Base-by-base conservation (phyloP, 2,329 filamentous ascomycete species). In the Paraphaeosphaeria minitans region DNA sequence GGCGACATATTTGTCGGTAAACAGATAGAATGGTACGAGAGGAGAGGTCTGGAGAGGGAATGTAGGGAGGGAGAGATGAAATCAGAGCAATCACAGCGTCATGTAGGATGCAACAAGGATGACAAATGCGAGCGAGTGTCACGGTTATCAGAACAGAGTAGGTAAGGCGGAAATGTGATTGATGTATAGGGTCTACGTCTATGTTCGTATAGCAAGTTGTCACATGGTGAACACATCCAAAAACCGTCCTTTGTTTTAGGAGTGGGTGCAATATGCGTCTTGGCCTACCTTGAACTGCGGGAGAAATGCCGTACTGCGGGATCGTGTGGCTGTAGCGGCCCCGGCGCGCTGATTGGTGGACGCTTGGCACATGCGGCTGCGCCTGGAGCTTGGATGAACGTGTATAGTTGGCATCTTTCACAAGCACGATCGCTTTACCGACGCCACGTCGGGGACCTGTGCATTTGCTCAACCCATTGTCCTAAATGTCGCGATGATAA, bases 381-480 rank as follows among this genome's bases (percentile, higher is more conserved):
- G 58, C 59, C 59, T 60, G 61, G 59, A 59, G 60, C 54, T 62
- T 46, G 60, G 66, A 59, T 65, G 65, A 65, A 69, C 41, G 21
- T 59, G 61, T 58, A 62, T 74, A 75, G 69, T 71, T 75, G 72
- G 71, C 74, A 69, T 75, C 65, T 70, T 67, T 57, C 53, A 58
- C 64, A 66, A 66, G 63, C 67, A 70, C 60, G 52, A 52, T 56
- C 60, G 65, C 63, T 65, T 57, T 19, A 56, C 54, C 63, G 55
- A 60, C 60, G 59, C 48, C 43, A 37, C 43, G 42, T 46, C 45
- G 45, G 45, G 58, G 49, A 60, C 55, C 59, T 49, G 60, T 64
- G 48, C 61, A 27, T 56, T 60, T 68, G 53, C 58, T 54, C 55
- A 51, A 51, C 53, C 22, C 48, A 46, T 37, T 56, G 48, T 35